phyloP scores from a whole-genome alignment of 306 rosid genomes.

The Astragalus glycyphyllos region DNA sequence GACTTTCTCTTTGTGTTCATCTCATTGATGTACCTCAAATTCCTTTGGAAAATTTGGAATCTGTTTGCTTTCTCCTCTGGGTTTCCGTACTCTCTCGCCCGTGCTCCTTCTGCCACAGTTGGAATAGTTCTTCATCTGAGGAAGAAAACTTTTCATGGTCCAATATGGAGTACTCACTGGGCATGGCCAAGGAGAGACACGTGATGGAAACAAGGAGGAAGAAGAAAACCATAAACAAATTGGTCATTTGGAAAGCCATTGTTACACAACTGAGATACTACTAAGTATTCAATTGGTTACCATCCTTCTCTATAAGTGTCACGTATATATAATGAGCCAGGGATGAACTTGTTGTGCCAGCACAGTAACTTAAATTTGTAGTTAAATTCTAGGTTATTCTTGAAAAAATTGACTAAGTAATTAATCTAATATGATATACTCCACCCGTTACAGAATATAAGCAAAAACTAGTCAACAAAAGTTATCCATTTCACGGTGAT shows the following conservation, averaged over 20 bases:
- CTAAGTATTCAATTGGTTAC: not conserved
- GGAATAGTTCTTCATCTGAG: conserved; percentile 60
- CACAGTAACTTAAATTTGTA: too few relatives aligned
- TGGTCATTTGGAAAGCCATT: conserved; percentile 47
- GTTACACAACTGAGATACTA: conserved; percentile 15
- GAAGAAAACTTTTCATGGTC: conserved; percentile 25
- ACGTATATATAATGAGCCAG: too few relatives aligned
- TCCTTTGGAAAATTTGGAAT: conserved; percentile 58
- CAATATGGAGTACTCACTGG: conserved; percentile 48
- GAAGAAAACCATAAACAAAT: conserved; percentile 37
- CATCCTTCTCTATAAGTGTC: too few relatives aligned
- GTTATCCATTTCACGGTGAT: too few relatives aligned
- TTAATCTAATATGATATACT: too few relatives aligned
- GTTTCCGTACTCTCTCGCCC: conserved; percentile 52
- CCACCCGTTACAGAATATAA: too few relatives aligned
- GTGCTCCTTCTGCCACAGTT: conserved; percentile 59
- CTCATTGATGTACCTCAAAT: conserved; percentile 55
- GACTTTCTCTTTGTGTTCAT: conserved; percentile 52
- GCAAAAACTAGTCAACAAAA: too few relatives aligned
- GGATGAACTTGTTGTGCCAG: too few relatives aligned
- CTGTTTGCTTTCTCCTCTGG: conserved; percentile 48
- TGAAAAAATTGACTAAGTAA: too few relatives aligned
- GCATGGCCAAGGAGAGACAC: conserved; percentile 46
- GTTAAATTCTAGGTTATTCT: too few relatives aligned
- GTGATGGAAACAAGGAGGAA: conserved; percentile 7